These are phyloP conservation scores for Yamadazyma blattariae DNA, from an alignment of 1,139 yeast genomes.

Conservation along the genomic window DNA sequence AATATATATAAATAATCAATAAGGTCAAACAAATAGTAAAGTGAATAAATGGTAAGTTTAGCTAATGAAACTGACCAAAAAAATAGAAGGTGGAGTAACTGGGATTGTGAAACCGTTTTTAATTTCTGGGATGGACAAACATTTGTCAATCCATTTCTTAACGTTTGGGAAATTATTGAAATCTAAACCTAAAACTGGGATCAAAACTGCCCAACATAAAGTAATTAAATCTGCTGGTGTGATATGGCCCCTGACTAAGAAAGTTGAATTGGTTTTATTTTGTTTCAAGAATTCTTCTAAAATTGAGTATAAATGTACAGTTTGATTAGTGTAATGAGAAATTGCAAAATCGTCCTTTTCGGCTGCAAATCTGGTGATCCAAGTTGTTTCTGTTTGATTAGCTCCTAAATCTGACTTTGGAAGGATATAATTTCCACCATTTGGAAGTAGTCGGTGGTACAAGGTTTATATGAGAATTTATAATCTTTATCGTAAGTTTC, in stretches of 20 bases:
- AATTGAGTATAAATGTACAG: conserved; percentile 51
- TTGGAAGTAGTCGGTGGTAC: conserved; percentile 47
- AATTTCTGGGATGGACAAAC: conserved; percentile 37
- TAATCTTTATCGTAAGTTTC: conserved; percentile 56
- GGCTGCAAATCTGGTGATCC: conserved; percentile 40
- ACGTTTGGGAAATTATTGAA: conserved; percentile 42
- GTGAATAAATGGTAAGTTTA: too few species aligned
- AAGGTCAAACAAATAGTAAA: too few species aligned
- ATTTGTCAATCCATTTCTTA: conserved; percentile 39
- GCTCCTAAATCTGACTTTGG: conserved; percentile 62
- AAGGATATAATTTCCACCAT: conserved; percentile 51
- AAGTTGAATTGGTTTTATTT: conserved; percentile 41
- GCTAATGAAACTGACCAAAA: too few species aligned
- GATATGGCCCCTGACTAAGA: conserved; percentile 56
- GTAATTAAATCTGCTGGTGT: conserved; percentile 51
- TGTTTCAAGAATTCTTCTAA: conserved; percentile 44
- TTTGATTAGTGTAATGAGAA: conserved; percentile 49
- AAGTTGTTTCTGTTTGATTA: conserved; percentile 57
- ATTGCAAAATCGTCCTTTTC: conserved; percentile 54
- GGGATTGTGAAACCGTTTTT: conserved; percentile 24
- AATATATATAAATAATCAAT: too few species aligned
- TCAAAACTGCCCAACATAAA: conserved; percentile 33
- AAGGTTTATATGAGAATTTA: conserved; percentile 44
- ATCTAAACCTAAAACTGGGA: conserved; percentile 27
- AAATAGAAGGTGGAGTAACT: conserved; percentile 6